Conservation (phyloP, 2,329 filamentous ascomycete genomes). For the Talaromyces funiculosus region DNA sequence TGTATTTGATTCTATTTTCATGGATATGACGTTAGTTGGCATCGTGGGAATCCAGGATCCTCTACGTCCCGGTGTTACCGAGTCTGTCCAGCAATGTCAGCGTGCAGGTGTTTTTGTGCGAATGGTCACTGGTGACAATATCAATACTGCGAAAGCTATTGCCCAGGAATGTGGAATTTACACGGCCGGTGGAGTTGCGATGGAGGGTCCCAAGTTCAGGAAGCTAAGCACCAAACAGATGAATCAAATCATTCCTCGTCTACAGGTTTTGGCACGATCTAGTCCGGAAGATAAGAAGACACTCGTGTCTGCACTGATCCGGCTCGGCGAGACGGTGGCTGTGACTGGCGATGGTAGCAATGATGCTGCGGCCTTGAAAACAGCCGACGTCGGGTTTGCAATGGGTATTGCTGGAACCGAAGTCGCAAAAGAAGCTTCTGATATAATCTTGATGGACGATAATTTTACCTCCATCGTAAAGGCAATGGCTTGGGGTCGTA, state of each 20-base stretch:
- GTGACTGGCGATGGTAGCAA: slow-evolving; percentile 82
- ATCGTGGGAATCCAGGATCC: slow-evolving; percentile 79
- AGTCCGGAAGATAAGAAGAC: slow-evolving; percentile 73
- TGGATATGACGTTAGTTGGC: slow-evolving; percentile 61
- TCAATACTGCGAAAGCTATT: slow-evolving; percentile 71
- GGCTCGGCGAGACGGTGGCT: slow-evolving; percentile 69
- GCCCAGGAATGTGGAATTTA: slow-evolving; percentile 73
- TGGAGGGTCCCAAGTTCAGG: slow-evolving; percentile 74
- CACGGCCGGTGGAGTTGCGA: slow-evolving; percentile 60
- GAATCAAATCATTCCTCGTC: slow-evolving; percentile 60
- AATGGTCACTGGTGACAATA: slow-evolving; percentile 83
- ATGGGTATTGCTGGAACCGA: slow-evolving; percentile 82
- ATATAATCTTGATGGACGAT: slow-evolving; percentile 82
- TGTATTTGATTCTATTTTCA: slow-evolving; percentile 62
- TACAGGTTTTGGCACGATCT: slow-evolving; percentile 67
- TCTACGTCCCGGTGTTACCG: slow-evolving; percentile 65
- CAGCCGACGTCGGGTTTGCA: slow-evolving; percentile 76
- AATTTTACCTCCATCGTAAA: slow-evolving; percentile 84
- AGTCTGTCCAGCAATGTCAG: slow-evolving; percentile 68
- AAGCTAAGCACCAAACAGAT: slow-evolving; percentile 63
- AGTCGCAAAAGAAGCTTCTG: slow-evolving; percentile 77
- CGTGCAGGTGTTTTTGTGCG: slow-evolving; percentile 71
- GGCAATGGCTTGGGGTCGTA: slow-evolving; percentile 72
- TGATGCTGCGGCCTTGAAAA: slow-evolving; percentile 73
- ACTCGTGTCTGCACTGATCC: slow-evolving; percentile 65